Percentiles rank a stretch among this genome's conserved stretches.
These are phyloP conservation scores for Primulina tabacum DNA, from an alignment of 257 asterid genomes.

Conservation along the genomic window DNA sequence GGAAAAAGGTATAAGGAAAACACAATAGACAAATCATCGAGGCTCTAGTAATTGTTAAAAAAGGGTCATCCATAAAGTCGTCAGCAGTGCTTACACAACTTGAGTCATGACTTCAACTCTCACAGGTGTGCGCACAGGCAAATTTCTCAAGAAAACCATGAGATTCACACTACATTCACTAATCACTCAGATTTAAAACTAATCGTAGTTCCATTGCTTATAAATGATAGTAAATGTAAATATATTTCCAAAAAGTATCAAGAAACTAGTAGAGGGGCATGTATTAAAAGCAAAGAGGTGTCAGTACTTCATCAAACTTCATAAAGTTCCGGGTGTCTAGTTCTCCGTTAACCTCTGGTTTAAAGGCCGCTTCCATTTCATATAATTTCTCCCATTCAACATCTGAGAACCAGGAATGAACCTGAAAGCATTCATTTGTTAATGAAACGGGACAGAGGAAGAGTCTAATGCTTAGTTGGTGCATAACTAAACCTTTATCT, in stretches of 20 bases:
- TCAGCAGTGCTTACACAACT: not conserved
- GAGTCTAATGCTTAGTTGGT: slow-evolving; percentile 11
- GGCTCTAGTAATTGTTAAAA: not conserved
- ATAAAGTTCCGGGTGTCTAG: slow-evolving; percentile 93
- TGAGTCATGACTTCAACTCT: not conserved
- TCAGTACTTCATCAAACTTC: slow-evolving; percentile 88
- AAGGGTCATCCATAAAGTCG: not conserved
- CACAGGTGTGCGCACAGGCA: not conserved
- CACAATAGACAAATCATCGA: not conserved
- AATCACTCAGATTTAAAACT: not conserved
- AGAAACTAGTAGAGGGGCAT: not conserved
- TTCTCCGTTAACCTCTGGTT: slow-evolving; percentile 90
- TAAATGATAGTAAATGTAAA: not conserved
- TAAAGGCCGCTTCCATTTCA: slow-evolving; percentile 96
- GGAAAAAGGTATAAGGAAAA: not conserved
- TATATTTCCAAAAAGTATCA: not conserved
- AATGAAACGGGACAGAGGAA: not conserved
- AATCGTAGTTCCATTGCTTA: not conserved
- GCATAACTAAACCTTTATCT: slow-evolving; percentile 61
- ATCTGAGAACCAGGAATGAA: slow-evolving; percentile 90
- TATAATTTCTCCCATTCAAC: slow-evolving; percentile 81
- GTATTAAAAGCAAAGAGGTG: slow-evolving; percentile 9
- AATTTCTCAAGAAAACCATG: not conserved
- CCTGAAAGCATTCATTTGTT: slow-evolving; percentile 43
- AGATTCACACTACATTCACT: not conserved